These are phyloP conservation scores for Fraxinus excelsior DNA, from an alignment of 257 asterid genomes.

Conservation along the genomic window DNA sequence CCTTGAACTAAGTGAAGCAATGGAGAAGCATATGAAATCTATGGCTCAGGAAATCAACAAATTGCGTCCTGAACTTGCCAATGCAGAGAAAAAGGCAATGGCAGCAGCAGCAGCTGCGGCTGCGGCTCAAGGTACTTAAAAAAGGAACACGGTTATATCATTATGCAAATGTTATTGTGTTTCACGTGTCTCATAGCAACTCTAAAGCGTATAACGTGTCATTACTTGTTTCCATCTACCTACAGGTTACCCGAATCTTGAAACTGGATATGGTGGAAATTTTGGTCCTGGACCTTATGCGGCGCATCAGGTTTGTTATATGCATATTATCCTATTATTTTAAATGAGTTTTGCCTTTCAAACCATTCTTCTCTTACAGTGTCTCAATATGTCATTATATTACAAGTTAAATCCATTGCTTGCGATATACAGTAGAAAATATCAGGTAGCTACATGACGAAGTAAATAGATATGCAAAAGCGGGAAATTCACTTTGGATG, in stretches of 20 bases:
- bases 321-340: not conserved
- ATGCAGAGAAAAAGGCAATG: constrained; percentile 64
- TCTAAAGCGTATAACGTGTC: not conserved
- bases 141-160: constrained; percentile 1
- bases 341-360: constrained; percentile 5
- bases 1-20: constrained; percentile 53
- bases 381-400: not conserved
- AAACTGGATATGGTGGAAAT: constrained; percentile 48
- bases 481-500: not conserved
- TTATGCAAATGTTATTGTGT: constrained; percentile 11
- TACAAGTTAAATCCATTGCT: not conserved
- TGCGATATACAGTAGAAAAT: not conserved
- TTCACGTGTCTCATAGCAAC: constrained; percentile 7
- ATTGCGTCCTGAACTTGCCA: constrained; percentile 61
- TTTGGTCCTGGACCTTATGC: constrained; percentile 36
- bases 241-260: constrained; percentile 36
- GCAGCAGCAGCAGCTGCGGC: constrained; percentile 39
- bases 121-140: constrained; percentile 49
- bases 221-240: constrained; percentile 38
- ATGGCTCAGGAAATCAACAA: constrained; percentile 65
- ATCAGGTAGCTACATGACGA: not conserved
- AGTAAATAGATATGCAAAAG: constrained; percentile 2
- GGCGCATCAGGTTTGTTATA: constrained; percentile 51
- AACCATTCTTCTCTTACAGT: not conserved
- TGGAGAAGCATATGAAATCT: constrained; percentile 69